A percentile compares a stretch with the other conserved stretches of the same genome.
These are phyloP conservation scores for Mycena galericulata DNA, from an alignment of 768 basidiomycete species.

Conservation along the genomic window DNA sequence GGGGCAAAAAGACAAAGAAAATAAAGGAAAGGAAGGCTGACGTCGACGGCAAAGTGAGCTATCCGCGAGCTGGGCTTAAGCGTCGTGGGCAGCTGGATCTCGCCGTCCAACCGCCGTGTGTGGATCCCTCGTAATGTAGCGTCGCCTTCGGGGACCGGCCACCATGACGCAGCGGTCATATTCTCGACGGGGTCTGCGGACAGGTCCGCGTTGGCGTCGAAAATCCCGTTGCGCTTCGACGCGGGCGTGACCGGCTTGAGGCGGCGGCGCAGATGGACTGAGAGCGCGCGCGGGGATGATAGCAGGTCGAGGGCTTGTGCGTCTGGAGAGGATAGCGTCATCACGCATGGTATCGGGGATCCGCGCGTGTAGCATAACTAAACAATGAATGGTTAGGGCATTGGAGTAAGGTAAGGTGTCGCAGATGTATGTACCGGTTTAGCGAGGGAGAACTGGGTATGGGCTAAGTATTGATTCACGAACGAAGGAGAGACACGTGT, in stretches of 20 bases:
- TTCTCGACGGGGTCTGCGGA: conserved; percentile 31
- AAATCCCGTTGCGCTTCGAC: conserved; percentile 30
- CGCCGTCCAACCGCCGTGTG: conserved; percentile 29
- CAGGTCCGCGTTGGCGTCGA: conserved; percentile 33
- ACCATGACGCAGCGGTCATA: conserved; percentile 30
- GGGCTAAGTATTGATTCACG: background rate
- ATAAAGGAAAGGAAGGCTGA: background rate
- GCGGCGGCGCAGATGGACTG: conserved; percentile 31
- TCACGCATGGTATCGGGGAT: conserved; percentile 32
- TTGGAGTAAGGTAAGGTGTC: background rate
- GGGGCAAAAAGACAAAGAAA: background rate
- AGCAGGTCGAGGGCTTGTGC: conserved; percentile 38
- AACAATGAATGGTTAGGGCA: background rate
- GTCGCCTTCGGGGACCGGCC: conserved; percentile 15
- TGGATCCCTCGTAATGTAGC: background rate
- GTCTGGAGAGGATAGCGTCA: conserved; percentile 27
- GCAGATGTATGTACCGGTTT: conserved; percentile 32
- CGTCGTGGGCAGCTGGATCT: conserved; percentile 30
- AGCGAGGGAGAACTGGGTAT: conserved; percentile 26
- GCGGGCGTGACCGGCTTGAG: conserved; percentile 23
- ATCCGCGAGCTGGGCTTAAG: conserved; percentile 34
- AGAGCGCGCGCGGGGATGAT: conserved; percentile 32
- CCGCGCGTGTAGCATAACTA: conserved; percentile 38
- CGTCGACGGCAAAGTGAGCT: conserved; percentile 35
- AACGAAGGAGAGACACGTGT: background rate